Base-by-base conservation (phyloP, 106 monocot genomes). In the Acorus gramineus region DNA sequence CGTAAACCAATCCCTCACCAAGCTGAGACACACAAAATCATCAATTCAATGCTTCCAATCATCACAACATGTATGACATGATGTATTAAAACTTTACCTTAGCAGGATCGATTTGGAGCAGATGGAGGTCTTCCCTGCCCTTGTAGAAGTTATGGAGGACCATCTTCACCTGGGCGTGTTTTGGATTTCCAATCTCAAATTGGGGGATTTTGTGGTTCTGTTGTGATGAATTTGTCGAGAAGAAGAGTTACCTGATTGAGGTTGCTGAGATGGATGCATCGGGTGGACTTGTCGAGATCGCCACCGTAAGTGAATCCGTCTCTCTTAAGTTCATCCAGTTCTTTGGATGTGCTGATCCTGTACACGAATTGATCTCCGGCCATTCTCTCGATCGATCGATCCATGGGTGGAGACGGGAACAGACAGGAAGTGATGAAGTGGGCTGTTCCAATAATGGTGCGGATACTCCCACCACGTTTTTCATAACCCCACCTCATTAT, bases 261-360 rank as follows among this genome's bases (percentile, higher is more conserved):
- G 11, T 71, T 57, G 60, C 86, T 82, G 72, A 93, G 86, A 72
- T 89, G 93, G 51, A 93, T 83, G 65, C 84, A 89, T 3, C 89
- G 77, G 4, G 93, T 84, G 42, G 47, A 63, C 48, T 70, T 81
- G 51, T 93, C 89, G 62, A 93, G 75, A 67, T 84, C 81, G 7
- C 81, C 75, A 46, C 93, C 93, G 10, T 70, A 50, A 2, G 86
- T 86, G 4, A 11, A 47, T 6, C 93, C 93, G 1, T 70, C 63
- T 11, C 28, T 67, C 79, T 77, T 85, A 53, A 93, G 66, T 81
- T 85, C 85, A 12, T 78, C 80, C 88, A 85, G 89, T 64, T 93
- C 93, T 43, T 62, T 80, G 42, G 68, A 55, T 4, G 83, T 74
- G 81, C 89, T 89, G 47, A 89, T 75, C 46, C 89, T 80, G 75